Conservation (phyloP, 208 protist genomes). For the Leishmania braziliensis region DNA sequence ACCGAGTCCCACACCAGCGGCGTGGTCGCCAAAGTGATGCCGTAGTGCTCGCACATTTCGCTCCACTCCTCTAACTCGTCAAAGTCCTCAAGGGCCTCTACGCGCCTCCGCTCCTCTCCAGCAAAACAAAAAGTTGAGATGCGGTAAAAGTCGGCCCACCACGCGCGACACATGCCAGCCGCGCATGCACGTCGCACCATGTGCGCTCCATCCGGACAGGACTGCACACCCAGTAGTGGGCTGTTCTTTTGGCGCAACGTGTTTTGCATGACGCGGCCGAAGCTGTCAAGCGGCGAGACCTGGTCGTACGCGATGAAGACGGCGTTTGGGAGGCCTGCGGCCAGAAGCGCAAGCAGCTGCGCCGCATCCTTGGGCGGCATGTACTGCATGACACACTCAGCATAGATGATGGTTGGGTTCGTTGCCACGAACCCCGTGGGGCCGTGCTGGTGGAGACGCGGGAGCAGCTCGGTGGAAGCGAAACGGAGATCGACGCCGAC, state of each 20-base stretch:
- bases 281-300: slow-evolving; percentile 76
- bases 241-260: slow-evolving; percentile 72
- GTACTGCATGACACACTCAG: slow-evolving; percentile 93
- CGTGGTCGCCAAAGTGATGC: slow-evolving; percentile 76
- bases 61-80: slow-evolving; percentile 90
- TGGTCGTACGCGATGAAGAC: slow-evolving; percentile 87
- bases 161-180: slow-evolving; percentile 55
- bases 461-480: slow-evolving; percentile 34
- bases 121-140: slow-evolving; percentile 61
- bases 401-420: slow-evolving; percentile 82
- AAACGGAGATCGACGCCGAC: slow-evolving; percentile 80
- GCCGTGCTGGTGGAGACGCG: slow-evolving; percentile 29
- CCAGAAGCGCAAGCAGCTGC: slow-evolving; percentile 56
- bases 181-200: slow-evolving; percentile 58
- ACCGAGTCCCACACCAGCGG: slow-evolving; percentile 17
- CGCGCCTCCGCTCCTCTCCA: slow-evolving; percentile 50
- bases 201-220: slow-evolving; percentile 35
- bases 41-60: slow-evolving; percentile 94
- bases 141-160: slow-evolving; percentile 84
- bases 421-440: slow-evolving; percentile 34
- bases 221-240: slow-evolving; percentile 72
- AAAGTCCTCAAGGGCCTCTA: slow-evolving; percentile 81
- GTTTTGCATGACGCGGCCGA: slow-evolving; percentile 77
- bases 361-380: slow-evolving; percentile 65
- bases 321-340: slow-evolving; percentile 51